phyloP scores from a whole-genome alignment of 208 protist species.

The Cochliopodium minus region DNA sequence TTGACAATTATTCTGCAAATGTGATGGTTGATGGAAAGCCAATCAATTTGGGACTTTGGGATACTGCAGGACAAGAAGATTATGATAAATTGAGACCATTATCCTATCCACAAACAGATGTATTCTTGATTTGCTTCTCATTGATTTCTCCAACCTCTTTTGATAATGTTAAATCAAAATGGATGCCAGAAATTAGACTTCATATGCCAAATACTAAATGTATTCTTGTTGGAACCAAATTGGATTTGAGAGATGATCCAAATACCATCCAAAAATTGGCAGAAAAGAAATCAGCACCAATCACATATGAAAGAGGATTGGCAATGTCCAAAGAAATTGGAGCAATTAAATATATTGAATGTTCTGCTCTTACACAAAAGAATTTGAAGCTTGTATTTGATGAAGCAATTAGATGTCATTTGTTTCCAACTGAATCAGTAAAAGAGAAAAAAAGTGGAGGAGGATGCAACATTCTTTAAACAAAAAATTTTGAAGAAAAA shows the following conservation, averaged over 20 bases:
- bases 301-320: conserved; percentile 34
- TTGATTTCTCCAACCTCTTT: conserved; percentile 39
- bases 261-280: conserved; percentile 30
- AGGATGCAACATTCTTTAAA: too few species aligned
- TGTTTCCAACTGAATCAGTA: too few species aligned
- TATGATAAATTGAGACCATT: conserved; percentile 48
- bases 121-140: conserved; percentile 54
- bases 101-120: conserved; percentile 47
- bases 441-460: too few species aligned
- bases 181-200: conserved; percentile 45
- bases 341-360: conserved; percentile 62
- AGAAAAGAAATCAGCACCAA: conserved; percentile 19
- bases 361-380: conserved; percentile 62
- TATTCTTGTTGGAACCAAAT: conserved; percentile 68
- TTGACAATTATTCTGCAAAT: conserved; percentile 63
- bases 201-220: conserved; percentile 42
- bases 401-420: conserved; percentile 31
- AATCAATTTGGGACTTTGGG: conserved; percentile 43
- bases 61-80: conserved; percentile 68
- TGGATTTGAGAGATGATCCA: conserved; percentile 51
- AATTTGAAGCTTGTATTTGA: conserved; percentile 60
- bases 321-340: conserved; percentile 42
- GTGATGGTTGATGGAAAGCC: conserved; percentile 36
- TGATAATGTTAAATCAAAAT: conserved; percentile 41
- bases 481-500: too few species aligned